Percentiles rank a stretch among this genome's conserved stretches.
Conservation (phyloP, 2,329 filamentous ascomycete genomes). For the Penicillium verrucosum region DNA sequence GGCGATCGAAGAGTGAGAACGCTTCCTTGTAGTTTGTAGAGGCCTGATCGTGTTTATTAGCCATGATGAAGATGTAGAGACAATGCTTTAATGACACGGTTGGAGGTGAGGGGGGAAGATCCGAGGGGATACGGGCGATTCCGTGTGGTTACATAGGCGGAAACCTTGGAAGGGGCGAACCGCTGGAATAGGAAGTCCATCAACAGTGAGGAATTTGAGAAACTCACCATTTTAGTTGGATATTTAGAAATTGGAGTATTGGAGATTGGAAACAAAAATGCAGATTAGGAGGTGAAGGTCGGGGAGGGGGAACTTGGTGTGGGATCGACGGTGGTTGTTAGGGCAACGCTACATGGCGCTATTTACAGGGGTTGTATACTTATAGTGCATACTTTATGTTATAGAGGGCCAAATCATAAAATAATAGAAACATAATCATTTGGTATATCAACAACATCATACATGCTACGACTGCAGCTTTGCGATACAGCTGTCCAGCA, state of each 20-base stretch:
- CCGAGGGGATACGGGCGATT: not conserved
- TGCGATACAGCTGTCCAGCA: constrained; percentile 77
- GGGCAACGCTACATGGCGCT: constrained; percentile 15
- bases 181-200: constrained; percentile 3
- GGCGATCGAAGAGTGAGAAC: constrained; percentile 99
- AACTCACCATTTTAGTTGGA: constrained; percentile 7
- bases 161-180: not conserved
- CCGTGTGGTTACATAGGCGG: constrained; percentile 4
- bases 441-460: constrained; percentile 5
- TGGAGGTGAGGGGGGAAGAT: constrained; percentile 1
- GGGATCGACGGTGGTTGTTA: constrained; percentile 22
- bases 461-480: constrained; percentile 43
- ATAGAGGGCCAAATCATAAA: not conserved
- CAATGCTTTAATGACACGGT: not conserved
- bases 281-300: not conserved
- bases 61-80: constrained; percentile 14
- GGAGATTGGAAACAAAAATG: constrained; percentile 8
- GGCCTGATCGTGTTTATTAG: constrained; percentile 50
- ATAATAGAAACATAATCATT: constrained; percentile 2
- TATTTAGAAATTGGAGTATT: constrained; percentile 2
- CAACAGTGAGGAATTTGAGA: not conserved
- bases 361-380: not conserved
- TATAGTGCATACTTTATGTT: not conserved
- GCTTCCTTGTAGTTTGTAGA: constrained; percentile 99
- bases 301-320: constrained; percentile 6